Conservation (phyloP, 108 stramenopile species). For the Aurantiochytrium sp. region DNA sequence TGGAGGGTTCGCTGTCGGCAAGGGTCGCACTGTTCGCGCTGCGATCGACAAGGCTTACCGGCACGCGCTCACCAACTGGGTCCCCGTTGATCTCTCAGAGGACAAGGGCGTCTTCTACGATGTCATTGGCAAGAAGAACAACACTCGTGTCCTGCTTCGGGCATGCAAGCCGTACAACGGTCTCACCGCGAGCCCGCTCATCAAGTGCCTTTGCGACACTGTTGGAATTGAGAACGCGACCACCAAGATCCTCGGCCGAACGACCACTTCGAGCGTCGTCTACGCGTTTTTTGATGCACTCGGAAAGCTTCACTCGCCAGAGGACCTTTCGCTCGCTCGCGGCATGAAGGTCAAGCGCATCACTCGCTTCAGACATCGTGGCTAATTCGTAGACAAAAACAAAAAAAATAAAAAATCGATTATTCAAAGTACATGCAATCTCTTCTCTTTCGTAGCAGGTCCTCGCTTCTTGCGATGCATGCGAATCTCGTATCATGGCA, state of each 20-base stretch:
- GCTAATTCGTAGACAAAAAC: not conserved
- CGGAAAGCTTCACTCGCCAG: conserved; percentile 72
- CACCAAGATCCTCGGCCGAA: conserved; percentile 70
- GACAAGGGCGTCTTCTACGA: conserved; percentile 61
- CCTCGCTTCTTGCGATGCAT: no score
- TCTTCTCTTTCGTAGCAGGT: no score
- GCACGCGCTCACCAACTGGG: conserved; percentile 69
- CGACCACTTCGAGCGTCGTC: conserved; percentile 72
- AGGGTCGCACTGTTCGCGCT: conserved; percentile 70
- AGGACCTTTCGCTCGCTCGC: conserved; percentile 75
- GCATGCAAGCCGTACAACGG: conserved; percentile 59
- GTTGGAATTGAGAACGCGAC: conserved; percentile 72
- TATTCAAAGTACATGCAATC: no score
- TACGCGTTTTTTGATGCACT: conserved; percentile 84
- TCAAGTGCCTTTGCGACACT: conserved; percentile 62
- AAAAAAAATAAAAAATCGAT: no score
- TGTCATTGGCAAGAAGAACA: conserved; percentile 75
- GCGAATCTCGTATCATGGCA: no score
- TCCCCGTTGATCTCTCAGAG: conserved; percentile 78
- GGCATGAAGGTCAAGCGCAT: conserved; percentile 46
- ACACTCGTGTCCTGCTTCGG: conserved; percentile 66
- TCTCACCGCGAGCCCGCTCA: conserved; percentile 61
- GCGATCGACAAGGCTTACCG: conserved; percentile 67
- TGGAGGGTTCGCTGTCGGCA: conserved; percentile 88
- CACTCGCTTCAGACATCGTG: not conserved